Evolutionary conservation across 768 basidiomycete genomes (phyloP), one percentile per base, ranked within the genome.

Genomic region (Amanita molliuscula): DNA sequence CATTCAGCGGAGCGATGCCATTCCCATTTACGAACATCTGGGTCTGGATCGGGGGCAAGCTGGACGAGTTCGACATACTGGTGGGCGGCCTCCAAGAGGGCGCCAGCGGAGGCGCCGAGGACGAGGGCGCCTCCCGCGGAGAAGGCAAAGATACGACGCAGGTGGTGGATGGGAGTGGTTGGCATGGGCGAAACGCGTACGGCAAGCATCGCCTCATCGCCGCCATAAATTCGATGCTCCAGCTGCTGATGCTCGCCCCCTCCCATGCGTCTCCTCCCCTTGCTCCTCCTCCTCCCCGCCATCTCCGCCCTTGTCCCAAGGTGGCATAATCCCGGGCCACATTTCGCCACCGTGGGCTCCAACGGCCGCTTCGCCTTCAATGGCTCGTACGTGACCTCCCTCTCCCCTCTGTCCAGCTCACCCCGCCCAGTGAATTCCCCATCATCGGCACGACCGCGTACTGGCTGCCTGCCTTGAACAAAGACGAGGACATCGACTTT

Each of bases 1-100:
- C 68, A 67, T 47, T 81, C 81, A 15, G 68, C 68, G 40, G 82
- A 78, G 3, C 71, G 59, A 59, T 82, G 73, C 86, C 85, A 88
- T 58, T 82, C 77, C 79, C 81, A 88, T 52, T 67, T 70, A 42
- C 65, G 67, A 13, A 67, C 67, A 40, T 82, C 79, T 34, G 70
- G 63, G 55, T 87, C 81, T 36, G 55, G 55, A 44, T 81, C 74
- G 10, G 72, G 59, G 8, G 65, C 59, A 50, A 72, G 60, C 52
- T 71, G 75, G 33, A 76, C 64, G 28, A 73, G 69, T 62, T 88
- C 85, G 13, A 84, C 79, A 71, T 76, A 87, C 44, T 76, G 54
- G 56, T 88, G 85, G 6, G 73, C 62, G 13, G 67, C 74, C 54
- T 80, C 79, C 55, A 74, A 81, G n/a, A 66, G 70, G 0, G 74